Conservation (phyloP, 352 stramenopile genomes). For the Thalassiosira pacifica region DNA sequence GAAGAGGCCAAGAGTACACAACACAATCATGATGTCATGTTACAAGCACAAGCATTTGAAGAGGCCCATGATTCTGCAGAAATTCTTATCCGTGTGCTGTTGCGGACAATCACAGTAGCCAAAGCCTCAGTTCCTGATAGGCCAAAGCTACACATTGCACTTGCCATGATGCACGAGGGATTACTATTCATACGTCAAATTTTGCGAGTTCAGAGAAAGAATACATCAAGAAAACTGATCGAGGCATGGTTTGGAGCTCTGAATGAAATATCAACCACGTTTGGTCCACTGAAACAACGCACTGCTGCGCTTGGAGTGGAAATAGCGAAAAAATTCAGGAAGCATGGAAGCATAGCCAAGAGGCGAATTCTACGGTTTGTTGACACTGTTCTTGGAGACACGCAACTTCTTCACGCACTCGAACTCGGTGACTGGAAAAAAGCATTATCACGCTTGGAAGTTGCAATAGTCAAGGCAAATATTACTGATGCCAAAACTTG, state of each 20-base stretch:
- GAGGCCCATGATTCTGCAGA: slow-evolving; percentile 55
- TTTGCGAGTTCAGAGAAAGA: slow-evolving; percentile 78
- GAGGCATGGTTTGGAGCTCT: slow-evolving; percentile 76
- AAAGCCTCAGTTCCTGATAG: slow-evolving; percentile 70
- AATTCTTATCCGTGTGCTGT: slow-evolving; percentile 72
- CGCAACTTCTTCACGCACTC: slow-evolving; percentile 71
- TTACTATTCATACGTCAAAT: slow-evolving; percentile 77
- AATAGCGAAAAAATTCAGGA: slow-evolving; percentile 78
- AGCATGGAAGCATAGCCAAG: slow-evolving; percentile 80
- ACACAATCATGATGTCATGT: slow-evolving; percentile 31
- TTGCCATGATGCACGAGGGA: slow-evolving; percentile 78
- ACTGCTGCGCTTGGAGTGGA: slow-evolving; percentile 73
- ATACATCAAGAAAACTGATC: slow-evolving; percentile 70
- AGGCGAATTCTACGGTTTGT: slow-evolving; percentile 76
- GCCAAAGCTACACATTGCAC: slow-evolving; percentile 78
- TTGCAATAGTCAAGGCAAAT: slow-evolving; percentile 72
- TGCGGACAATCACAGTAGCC: slow-evolving; percentile 77
- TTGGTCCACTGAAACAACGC: slow-evolving; percentile 78
- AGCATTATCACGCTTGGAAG: slow-evolving; percentile 74
- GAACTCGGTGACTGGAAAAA: slow-evolving; percentile 79
- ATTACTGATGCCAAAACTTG: slow-evolving; percentile 79
- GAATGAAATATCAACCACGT: slow-evolving; percentile 74
- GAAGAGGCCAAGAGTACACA: slow-evolving; percentile 8
- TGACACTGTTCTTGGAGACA: slow-evolving; percentile 80
- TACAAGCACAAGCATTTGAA: slow-evolving; percentile 57